Evolutionary conservation across 2,329 filamentous ascomycete genomes (phyloP).

Genomic region (Dactylella cylindrospora): DNA sequence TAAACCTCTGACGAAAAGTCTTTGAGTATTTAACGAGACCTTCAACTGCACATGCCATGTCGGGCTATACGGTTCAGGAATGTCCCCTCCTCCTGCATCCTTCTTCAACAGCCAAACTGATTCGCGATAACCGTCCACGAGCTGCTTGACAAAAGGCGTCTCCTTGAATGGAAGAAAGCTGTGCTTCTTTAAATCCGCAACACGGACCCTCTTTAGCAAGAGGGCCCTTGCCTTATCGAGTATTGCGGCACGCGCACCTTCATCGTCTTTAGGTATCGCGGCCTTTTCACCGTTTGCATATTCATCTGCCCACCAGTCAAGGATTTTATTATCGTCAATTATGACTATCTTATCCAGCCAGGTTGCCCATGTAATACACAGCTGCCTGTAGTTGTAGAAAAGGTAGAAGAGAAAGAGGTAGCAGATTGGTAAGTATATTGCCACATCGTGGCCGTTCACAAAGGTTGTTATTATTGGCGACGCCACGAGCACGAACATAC

Average conservation of each 20-base stretch:
- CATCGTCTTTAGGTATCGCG: constrained; percentile 34
- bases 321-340: constrained; percentile 57
- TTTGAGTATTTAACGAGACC: constrained; percentile 51
- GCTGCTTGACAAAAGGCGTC: constrained; percentile 32
- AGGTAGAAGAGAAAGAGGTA: constrained; percentile 59
- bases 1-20: constrained; percentile 51
- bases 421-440: constrained; percentile 61
- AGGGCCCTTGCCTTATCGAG: constrained; percentile 29
- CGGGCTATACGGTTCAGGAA: constrained; percentile 50
- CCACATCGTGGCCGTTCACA: constrained; percentile 58
- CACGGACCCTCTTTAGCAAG: constrained; percentile 24
- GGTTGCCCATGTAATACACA: constrained; percentile 62
- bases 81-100: constrained; percentile 48
- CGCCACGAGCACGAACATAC: constrained; percentile 61
- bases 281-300: constrained; percentile 18
- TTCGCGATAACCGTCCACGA: constrained; percentile 36
- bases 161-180: constrained; percentile 30
- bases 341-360: constrained; percentile 60
- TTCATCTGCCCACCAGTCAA: constrained; percentile 54
- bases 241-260: constrained; percentile 18
- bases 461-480: constrained; percentile 62
- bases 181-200: constrained; percentile 19
- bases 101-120: constrained; percentile 51
- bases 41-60: constrained; percentile 52
- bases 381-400: constrained; percentile 58